A percentile compares a stretch with the other conserved stretches of the same genome.
Evolutionary conservation across 129 eudicot species (phyloP).

Genomic region (Helianthus annuus): DNA sequence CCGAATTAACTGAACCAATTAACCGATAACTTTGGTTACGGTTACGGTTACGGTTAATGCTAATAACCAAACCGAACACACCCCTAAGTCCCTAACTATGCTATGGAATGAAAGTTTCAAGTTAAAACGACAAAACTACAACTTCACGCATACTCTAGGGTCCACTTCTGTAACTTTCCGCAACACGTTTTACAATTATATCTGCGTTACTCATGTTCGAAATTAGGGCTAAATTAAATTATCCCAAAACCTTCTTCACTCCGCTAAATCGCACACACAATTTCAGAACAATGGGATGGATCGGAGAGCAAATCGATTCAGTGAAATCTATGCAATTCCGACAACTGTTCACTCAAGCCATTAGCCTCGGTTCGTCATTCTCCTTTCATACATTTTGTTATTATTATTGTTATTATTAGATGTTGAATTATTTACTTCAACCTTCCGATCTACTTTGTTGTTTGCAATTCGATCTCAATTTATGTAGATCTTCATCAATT

Average conservation of each 20-base stretch:
- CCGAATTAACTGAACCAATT: too few relatives aligned
- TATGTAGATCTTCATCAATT: slow-evolving; percentile 10
- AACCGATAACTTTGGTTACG: too few relatives aligned
- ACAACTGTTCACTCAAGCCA: slow-evolving; percentile 67
- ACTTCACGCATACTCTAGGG: slow-evolving; percentile 14
- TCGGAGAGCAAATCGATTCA: slow-evolving; percentile 78
- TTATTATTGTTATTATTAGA: neutral
- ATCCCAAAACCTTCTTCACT: neutral
- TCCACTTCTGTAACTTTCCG: neutral
- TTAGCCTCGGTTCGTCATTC: slow-evolving; percentile 66
- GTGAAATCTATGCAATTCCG: slow-evolving; percentile 74
- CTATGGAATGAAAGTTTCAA: too few relatives aligned
- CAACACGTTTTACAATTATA: neutral
- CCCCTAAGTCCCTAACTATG: too few relatives aligned
- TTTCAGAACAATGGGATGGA: slow-evolving; percentile 61
- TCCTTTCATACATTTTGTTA: neutral
- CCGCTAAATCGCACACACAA: slow-evolving; percentile 16
- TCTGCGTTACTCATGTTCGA: slow-evolving; percentile 23
- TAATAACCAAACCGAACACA: too few relatives aligned
- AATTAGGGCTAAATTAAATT: slow-evolving; percentile 37
- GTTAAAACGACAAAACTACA: neutral
- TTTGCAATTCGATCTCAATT: neutral
- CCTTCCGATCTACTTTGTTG: neutral
- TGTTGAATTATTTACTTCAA: neutral
- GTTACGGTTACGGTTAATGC: too few relatives aligned